Base-by-base conservation (phyloP, 2,329 filamentous ascomycete genomes). In the Diaporthe capsici region DNA sequence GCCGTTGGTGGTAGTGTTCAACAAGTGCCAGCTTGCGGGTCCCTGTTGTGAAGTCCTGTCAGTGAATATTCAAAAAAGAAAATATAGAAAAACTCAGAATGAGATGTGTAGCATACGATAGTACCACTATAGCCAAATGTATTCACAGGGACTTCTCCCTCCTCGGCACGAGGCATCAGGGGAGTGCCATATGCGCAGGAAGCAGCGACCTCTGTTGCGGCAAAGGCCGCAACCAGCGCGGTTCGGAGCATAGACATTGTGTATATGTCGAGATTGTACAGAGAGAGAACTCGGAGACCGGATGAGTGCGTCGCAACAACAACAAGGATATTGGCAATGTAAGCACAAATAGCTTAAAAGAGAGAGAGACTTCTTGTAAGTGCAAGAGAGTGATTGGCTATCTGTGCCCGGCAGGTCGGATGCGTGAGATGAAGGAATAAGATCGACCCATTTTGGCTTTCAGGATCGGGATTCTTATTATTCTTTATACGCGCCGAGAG, bases 1-100 rank as follows among this genome's bases (percentile, higher is more conserved):
- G 22, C 81, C 81, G 80, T 91, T 91, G 61, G 83, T 84, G n/a
- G 76, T 71, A 25, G 80, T 71, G 72, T 83, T 80, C 9, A 85
- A 78, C 17, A 81, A 78, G 49, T 80, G 79, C 84, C 84, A 85
- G 72, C 84, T 81, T 37, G 81, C 44, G 10, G 84, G 84, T 8
- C 83, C 81, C 75, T 82, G 28, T 39, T 55, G 13, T n/a, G 65
- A 55, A 31, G 34, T 8, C 13, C 4, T 12, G n/a, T 70, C 13
- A 70, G 51, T 68, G n/a, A 42, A 47, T 70, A 60, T 44, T 39
- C 72, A 13, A 28, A 31, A 5, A 15, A 17, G 4, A 34, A 5
- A 5, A 15, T 6, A 15, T 15, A 17, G 25, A 12, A 9, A 7
- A 1, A 1, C 17, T 7, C 12, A 31, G 53, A 28, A n/a, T 65